phyloP scores from a whole-genome alignment of 2,329 filamentous ascomycete genomes.

The Botrytis paeoniae region DNA sequence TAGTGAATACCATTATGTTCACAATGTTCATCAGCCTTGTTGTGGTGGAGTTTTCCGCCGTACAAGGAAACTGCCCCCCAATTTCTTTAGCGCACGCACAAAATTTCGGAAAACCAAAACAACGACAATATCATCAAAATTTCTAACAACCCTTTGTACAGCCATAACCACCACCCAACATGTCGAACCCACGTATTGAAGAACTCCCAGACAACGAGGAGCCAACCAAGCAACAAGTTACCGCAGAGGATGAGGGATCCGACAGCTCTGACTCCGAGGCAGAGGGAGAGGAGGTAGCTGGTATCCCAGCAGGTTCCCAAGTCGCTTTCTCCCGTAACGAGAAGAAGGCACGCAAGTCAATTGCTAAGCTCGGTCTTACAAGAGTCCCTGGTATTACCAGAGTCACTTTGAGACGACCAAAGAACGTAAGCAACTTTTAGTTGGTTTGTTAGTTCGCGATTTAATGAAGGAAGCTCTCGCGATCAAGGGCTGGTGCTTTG shows the following conservation, averaged over 20 bases:
- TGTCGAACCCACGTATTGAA: conserved; percentile 98
- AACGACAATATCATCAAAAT: conserved; percentile 18
- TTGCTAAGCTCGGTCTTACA: conserved; percentile 96
- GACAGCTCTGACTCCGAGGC: conserved; percentile 71
- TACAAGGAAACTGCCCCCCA: not conserved
- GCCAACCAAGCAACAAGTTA: conserved; percentile 68
- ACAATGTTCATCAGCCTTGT: conserved; percentile 9
- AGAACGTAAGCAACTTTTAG: conserved; percentile 74
- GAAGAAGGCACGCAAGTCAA: conserved; percentile 99
- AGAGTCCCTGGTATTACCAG: conserved; percentile 96
- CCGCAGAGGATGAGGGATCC: conserved; percentile 70
- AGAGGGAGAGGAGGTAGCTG: conserved; percentile 69
- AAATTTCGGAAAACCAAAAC: conserved; percentile 28
- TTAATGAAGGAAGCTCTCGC: not conserved
- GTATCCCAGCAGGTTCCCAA: conserved; percentile 73
- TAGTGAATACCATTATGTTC: conserved; percentile 20
- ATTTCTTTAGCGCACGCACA: conserved; percentile 31
- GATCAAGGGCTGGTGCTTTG: not conserved
- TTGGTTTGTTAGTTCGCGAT: not conserved
- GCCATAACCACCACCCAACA: conserved; percentile 53
- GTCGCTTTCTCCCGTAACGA: conserved; percentile 98
- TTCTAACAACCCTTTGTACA: conserved; percentile 31
- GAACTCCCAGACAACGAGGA: conserved; percentile 87
- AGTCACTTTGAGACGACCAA: conserved; percentile 95
- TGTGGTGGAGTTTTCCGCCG: conserved; percentile 1